Evolutionary conservation across 2,329 filamentous ascomycete species (phyloP).

Genomic region (Calonectria henricotiae): DNA sequence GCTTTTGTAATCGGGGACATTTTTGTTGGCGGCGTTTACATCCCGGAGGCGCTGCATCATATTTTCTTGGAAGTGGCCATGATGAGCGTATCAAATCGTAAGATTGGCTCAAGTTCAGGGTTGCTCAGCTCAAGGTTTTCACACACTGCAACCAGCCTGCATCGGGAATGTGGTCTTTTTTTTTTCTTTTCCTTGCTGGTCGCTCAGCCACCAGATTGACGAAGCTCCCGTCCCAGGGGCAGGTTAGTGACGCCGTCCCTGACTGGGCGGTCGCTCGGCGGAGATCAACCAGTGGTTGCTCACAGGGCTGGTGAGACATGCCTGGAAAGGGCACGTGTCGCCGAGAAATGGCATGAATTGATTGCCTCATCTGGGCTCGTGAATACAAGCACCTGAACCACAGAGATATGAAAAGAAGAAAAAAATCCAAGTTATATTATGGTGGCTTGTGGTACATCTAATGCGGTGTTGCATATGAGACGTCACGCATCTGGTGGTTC

Average conservation of each 20-base stretch:
- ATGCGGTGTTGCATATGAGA: conserved; percentile 22
- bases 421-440: conserved; percentile 13
- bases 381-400: background rate
- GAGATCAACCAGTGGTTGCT: conserved; percentile 29
- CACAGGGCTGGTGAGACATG: conserved; percentile 29
- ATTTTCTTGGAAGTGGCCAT: conserved; percentile 32
- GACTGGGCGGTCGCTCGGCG: conserved; percentile 5
- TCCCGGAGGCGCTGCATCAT: conserved; percentile 19
- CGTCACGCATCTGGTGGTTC: conserved; percentile 37
- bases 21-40: conserved; percentile 20
- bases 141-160: conserved; percentile 25
- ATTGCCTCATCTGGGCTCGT: background rate
- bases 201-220: conserved; percentile 44
- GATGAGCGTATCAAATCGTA: conserved; percentile 21
- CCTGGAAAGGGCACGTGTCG: conserved; percentile 25
- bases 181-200: conserved; percentile 32
- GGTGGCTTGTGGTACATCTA: conserved; percentile 23
- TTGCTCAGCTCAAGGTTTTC: conserved; percentile 29
- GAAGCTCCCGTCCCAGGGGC: conserved; percentile 40
- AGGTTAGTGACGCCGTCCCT: conserved; percentile 31
- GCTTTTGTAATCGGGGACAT: conserved; percentile 25
- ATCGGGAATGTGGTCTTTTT: conserved; percentile 38
- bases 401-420: too few relatives aligned
- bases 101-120: conserved; percentile 3
- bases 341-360: conserved; percentile 31